Conservation (phyloP, 768 basidiomycete species). For the Boletus pseudo-olivaceus region DNA sequence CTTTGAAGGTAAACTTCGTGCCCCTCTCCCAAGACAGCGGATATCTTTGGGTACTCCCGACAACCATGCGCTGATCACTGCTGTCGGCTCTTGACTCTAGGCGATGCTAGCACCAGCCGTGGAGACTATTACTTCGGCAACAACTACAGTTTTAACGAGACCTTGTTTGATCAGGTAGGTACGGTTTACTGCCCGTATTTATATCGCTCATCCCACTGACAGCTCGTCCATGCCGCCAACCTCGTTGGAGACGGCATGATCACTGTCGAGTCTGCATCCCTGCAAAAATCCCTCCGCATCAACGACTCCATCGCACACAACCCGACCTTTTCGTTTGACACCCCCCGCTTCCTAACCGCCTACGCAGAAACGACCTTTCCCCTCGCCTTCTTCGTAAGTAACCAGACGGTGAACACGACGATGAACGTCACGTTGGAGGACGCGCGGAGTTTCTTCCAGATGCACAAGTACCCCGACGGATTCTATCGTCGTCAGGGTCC, state of each 20-base stretch:
- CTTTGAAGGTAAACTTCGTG: constrained; percentile 15
- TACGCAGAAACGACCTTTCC: constrained; percentile 27
- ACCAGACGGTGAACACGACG: constrained; percentile 13
- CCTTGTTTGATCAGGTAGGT: constrained; percentile 18
- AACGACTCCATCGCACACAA: constrained; percentile 26
- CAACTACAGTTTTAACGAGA: constrained; percentile 25
- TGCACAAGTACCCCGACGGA: constrained; percentile 16
- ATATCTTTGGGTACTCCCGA: not conserved
- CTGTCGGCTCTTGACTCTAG: not conserved
- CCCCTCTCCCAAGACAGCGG: not conserved
- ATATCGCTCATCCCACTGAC: not conserved
- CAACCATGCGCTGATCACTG: not conserved
- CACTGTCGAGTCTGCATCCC: constrained; percentile 19
- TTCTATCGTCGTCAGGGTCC: constrained; percentile 17
- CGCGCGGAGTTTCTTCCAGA: constrained; percentile 19
- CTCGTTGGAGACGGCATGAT: constrained; percentile 16
- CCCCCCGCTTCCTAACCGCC: constrained; percentile 20
- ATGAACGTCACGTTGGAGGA: constrained; percentile 9
- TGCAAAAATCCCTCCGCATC: constrained; percentile 22
- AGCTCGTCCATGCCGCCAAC: constrained; percentile 19
- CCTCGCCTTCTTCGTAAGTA: constrained; percentile 23
- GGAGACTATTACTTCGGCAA: constrained; percentile 25
- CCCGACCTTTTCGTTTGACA: constrained; percentile 21
- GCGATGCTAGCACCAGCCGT: constrained; percentile 24
- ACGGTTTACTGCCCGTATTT: not conserved